Evolutionary conservation across 306 rosid genomes (phyloP), one percentile per base, ranked within the genome.

Genomic region (Styphnolobium japonicum): DNA sequence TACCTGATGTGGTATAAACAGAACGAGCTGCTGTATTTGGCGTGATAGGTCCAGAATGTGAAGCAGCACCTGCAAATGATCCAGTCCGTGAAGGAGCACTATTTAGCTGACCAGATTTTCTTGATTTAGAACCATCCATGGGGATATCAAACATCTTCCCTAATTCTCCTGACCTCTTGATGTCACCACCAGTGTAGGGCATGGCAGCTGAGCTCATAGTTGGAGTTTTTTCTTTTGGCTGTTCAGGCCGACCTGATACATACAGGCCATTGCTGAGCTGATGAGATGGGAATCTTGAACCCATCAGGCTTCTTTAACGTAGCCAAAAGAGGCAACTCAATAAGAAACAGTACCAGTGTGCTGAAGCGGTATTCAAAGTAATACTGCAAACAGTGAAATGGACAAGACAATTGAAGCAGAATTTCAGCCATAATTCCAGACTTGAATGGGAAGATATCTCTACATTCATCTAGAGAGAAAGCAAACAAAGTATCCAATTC

Each of bases 61-160:
- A 91, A 82, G 92, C 96, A 56, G 92, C 90, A 6, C 98, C 98
- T n/a, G 90, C 98, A 64, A 95, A 91, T 18, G 98, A 95, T 84
- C 97, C 98, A 45, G 95, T 88, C 82, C 98, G 92, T 61, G 97
- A 80, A 69, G 97, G 91, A 57, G 91, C 93, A 76, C 73, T 80
- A 62, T 64, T 90, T 40, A 94, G 51, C n/a, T 91, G 98, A 69
- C 98, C 98, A 10, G 98, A 94, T 80, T 93, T 92, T 89, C 96
- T 89, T 52, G 98, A 91, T 85, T 95, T 95, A 61, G 98, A 91
- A 16, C 92, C 95, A 78, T 92, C 98, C 63, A 83, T 86, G 7
- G 98, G 92, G 85, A 94, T 92, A 77, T 94, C 98, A 82, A 94
- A 94, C 98, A 94, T 94, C 83, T 94, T 94, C 52, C 98, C 98